These are phyloP conservation scores for Parascedosporium putredinis DNA, from an alignment of 2,329 filamentous ascomycete genomes.

Conservation along the genomic window DNA sequence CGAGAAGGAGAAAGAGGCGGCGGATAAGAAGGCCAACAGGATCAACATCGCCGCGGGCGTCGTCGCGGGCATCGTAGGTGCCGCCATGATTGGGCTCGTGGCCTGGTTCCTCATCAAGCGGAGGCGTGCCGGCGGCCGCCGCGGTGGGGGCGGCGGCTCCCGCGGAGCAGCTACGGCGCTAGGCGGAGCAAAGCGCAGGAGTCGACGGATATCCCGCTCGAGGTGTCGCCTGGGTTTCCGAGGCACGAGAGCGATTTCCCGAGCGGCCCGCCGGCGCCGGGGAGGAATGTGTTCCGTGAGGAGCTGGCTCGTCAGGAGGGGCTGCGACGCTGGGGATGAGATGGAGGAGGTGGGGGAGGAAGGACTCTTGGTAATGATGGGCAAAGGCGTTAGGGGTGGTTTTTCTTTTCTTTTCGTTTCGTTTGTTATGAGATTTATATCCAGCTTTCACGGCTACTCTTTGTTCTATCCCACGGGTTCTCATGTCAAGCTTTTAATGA, in stretches of 20 bases:
- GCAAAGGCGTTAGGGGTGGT: neutral
- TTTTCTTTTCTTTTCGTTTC: neutral
- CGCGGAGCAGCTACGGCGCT: conserved; percentile 9
- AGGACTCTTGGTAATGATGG: neutral
- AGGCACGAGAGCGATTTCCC: conserved; percentile 10
- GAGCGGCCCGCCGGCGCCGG: neutral
- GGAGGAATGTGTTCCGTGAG: conserved; percentile 10
- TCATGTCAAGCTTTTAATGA: no score
- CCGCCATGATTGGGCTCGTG: conserved; percentile 9
- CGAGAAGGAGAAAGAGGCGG: neutral
- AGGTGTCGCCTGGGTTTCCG: conserved; percentile 9
- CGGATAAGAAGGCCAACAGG: conserved; percentile 7
- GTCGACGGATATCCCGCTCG: conserved; percentile 6
- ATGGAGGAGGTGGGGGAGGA: neutral
- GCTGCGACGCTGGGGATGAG: neutral
- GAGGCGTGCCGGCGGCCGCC: conserved; percentile 10
- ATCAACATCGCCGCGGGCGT: conserved; percentile 10
- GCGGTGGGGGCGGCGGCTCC: no score
- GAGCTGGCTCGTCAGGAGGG: conserved; percentile 11
- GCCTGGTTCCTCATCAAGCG: conserved; percentile 10
- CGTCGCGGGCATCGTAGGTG: conserved; percentile 9
- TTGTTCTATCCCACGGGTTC: no score
- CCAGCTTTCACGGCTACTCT: no score
- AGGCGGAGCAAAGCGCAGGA: conserved; percentile 11
- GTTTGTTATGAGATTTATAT: neutral